Conservation (phyloP, 768 basidiomycete species). For the Pseudohyphozyma bogoriensis region DNA sequence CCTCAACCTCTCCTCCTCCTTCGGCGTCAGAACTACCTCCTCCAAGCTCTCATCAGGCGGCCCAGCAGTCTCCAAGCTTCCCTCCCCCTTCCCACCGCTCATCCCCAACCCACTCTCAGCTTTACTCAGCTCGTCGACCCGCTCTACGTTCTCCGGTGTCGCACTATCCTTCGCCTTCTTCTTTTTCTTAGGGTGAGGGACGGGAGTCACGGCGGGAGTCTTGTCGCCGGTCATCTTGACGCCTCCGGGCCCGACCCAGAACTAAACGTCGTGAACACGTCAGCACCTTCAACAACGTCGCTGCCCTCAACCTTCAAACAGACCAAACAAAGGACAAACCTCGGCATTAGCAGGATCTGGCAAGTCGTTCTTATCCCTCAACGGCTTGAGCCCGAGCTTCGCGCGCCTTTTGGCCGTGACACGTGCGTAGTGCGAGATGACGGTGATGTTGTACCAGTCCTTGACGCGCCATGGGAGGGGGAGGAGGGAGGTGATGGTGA, state of each 20-base stretch:
- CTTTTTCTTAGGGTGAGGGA: neutral
- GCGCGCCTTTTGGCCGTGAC: slow-evolving; percentile 51
- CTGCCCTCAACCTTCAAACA: neutral
- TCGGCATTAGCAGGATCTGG: slow-evolving; percentile 51
- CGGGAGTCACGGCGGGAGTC: neutral
- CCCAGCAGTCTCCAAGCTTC: too few relatives aligned
- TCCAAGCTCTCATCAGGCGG: slow-evolving; percentile 59
- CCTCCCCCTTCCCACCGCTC: too few relatives aligned
- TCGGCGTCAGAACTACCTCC: slow-evolving; percentile 57
- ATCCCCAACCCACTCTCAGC: too few relatives aligned
- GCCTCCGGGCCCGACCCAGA: slow-evolving; percentile 6
- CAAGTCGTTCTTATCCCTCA: slow-evolving; percentile 66
- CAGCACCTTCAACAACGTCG: too few relatives aligned
- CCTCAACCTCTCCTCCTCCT: slow-evolving; percentile 56
- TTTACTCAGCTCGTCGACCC: neutral
- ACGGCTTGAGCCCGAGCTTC: slow-evolving; percentile 54
- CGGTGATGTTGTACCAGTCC: slow-evolving; percentile 61
- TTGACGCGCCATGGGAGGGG: slow-evolving; percentile 64
- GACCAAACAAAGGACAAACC: neutral
- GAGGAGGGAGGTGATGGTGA: slow-evolving; percentile 35
- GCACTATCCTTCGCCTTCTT: neutral
- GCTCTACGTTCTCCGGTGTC: neutral
- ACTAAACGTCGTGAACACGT: neutral
- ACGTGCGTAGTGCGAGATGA: slow-evolving; percentile 65
- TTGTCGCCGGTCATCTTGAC: slow-evolving; percentile 1